Evolutionary conservation across 768 basidiomycete species (phyloP), one percentile per base, ranked within the genome.

Genomic region (Boletus rufocinnamomeus): DNA sequence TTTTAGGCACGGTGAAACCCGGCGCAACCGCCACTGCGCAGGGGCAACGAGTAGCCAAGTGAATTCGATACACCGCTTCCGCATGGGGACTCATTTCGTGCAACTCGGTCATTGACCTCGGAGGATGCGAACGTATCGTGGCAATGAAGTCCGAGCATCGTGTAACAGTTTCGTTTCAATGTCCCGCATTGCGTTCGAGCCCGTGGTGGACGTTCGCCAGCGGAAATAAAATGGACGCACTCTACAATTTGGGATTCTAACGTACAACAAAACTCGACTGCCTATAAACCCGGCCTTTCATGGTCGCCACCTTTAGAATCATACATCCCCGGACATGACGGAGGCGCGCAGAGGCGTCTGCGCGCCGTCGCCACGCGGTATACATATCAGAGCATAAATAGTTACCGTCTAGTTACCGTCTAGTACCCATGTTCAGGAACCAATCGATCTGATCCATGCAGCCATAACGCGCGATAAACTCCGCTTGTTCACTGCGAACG

Each of bases 401-500:
- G 17, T 50, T n/a, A 32, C 50, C 59, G 27, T 17, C 43, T 50
- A 52, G n/a, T 49, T 21, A 32, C 50, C 59, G 32, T 19, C 38
- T 19, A 13, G 19, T 14, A 9, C 16, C 16, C 35, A 30, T 28
- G 34, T 47, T 63, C 50, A 58, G 13, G 48, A 50, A 34, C 64
- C 63, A 4, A 70, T 58, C 32, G 63, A 63, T 53, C 59, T 60
- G 47, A 69, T 59, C 60, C 69, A 70, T 11, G 57, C 56, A 27
- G 59, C 69, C 65, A 70, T 58, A 6, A 41, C 35, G 16, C 43
- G 60, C 21, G 59, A 37, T 27, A 67, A 8, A 28, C 62, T 56
- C 45, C 63, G 63, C 28, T 54, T 61, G 35, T 63, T 60, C 6
- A 67, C 59, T 5, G 48, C 49, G 6, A 70, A 61, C 30, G 57